Base-by-base conservation (phyloP, 352 stramenopile species). In the Globisporangium ultimum region DNA sequence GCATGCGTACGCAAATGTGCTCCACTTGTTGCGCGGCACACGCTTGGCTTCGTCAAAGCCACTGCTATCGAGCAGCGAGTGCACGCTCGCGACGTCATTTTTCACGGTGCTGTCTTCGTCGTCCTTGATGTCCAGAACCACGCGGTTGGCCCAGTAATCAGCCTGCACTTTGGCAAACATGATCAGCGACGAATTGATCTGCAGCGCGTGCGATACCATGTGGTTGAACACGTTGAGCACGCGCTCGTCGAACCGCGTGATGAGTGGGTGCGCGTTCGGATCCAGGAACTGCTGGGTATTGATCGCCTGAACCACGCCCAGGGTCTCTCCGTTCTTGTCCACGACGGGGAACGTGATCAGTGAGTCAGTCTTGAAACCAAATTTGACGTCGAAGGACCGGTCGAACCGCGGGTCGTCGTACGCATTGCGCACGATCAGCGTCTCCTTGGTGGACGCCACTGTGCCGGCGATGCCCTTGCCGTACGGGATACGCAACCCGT, bases 391-490 rank as follows among this genome's bases (percentile, higher is more conserved):
- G 24, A 93, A 85, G 45, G 83, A 91, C 6, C 64, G 68, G 62
- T 94, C 86, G 60, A 96, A 96, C 17, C 80, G 81, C 14, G 78
- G 63, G 48, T 91, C 84, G 43, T 93, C 73, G 64, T 94, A 93
- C 1, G 83, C 82, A 45, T 88, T 82, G 14, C 68, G 70, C 5
- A 94, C 73, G 13, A 85, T 78, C 15, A 93, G 48, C 20, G 71
- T 65, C 50, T 88, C 62, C 41, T 84, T 84, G 0, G 74, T 87
- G 34, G 63, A 64, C 1, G 84, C 82, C 1, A 92, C 76, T 0
- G 80, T 76, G 8, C 87, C 86, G 21, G 80, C 81, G 20, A 96
- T 93, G n/a, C 87, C 87, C 13, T 72, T 74, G 20, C 77, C 82
- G 47, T 87, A 87, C 0, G 80, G 78, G 24, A 96, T 90, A 8